Base-by-base conservation (phyloP, 164 flowering plant species). In the Annona squamosa region DNA sequence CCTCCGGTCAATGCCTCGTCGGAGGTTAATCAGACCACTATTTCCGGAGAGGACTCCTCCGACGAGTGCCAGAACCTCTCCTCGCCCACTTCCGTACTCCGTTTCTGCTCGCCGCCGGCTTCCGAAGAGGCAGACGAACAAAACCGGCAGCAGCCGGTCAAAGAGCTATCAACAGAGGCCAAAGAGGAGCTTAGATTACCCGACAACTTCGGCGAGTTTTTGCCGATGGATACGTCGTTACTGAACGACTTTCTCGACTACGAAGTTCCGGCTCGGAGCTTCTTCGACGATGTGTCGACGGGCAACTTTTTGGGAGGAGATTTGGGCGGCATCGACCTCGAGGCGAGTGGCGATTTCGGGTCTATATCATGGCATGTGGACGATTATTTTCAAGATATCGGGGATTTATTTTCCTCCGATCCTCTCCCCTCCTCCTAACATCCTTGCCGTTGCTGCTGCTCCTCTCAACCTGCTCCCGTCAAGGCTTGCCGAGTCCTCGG, bases 71-170 rank as follows among this genome's bases (percentile, higher is more conserved):
- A 52, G 57, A 77, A 79, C 65, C 78, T 86, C 12, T 77, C 82
- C 0, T 92, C 97, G 1, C 94, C 97, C 3, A 89, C 85, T 1
- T 91, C 96, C 2, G 97, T 93, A 6, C 84, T 91, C 42, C 77
- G 81, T 41, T 87, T 81, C 69, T 71, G 66, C 67, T 72, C 75
- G 7, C 43, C 68, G 9, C 7, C 47, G 74, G 65, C 77, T 5
- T 26, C 37, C 37, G 68, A 79, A 37, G 82, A 68, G 46, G 46
- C 71, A 13, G 74, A 77, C 16, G 6, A 70, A 3, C 45, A 67
- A 41, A 48, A 3, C 17, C 46, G 9, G 18, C 26, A 3, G 41
- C 56, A 71, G 64, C 68, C 74, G 37, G 70, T 73, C 10, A 59
- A 67, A 52, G 74, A 73, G 18, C 41, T 6, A 26, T 26, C 37